A percentile compares a stretch with the other conserved stretches of the same genome.
Conservation (phyloP, 2,329 filamentous ascomycete genomes). For the Fonsecaea pedrosoi region DNA sequence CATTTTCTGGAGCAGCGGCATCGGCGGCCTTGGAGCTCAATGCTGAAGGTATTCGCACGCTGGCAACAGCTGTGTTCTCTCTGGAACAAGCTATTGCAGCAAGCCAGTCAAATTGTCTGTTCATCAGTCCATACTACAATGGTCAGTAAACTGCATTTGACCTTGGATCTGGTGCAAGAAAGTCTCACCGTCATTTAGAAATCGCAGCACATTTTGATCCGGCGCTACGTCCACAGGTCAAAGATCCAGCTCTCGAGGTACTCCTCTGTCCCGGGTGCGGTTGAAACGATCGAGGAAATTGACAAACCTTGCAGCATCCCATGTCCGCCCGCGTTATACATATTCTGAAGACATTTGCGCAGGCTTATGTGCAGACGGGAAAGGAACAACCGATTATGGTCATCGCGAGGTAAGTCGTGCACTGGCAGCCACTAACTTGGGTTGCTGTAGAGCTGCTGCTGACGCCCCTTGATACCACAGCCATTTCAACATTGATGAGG, state of each 20-base stretch:
- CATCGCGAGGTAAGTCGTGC: conserved; percentile 10
- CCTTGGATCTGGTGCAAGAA: too few relatives aligned
- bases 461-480: not conserved
- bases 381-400: conserved; percentile 16
- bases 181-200: conserved; percentile 7
- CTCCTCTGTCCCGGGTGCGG: not conserved
- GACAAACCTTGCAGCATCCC: conserved; percentile 8
- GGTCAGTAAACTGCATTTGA: not conserved
- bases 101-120: conserved; percentile 63
- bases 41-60: conserved; percentile 59
- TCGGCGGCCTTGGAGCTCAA: conserved; percentile 18
- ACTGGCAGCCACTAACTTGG: not conserved
- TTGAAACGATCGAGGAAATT: not conserved
- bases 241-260: conserved; percentile 21
- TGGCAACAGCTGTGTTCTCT: conserved; percentile 69
- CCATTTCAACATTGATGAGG: conserved; percentile 16
- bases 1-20: conserved; percentile 15
- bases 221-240: conserved; percentile 11
- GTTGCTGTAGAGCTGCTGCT: not conserved
- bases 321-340: conserved; percentile 16
- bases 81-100: conserved; percentile 67
- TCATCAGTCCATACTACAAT: conserved; percentile 61
- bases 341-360: conserved; percentile 10
- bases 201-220: conserved; percentile 14
- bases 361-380: conserved; percentile 9